Evolutionary conservation across 805 yeast genomes (phyloP), one percentile per base, ranked within the genome.

Genomic region (Saccharomyces eubayanus): DNA sequence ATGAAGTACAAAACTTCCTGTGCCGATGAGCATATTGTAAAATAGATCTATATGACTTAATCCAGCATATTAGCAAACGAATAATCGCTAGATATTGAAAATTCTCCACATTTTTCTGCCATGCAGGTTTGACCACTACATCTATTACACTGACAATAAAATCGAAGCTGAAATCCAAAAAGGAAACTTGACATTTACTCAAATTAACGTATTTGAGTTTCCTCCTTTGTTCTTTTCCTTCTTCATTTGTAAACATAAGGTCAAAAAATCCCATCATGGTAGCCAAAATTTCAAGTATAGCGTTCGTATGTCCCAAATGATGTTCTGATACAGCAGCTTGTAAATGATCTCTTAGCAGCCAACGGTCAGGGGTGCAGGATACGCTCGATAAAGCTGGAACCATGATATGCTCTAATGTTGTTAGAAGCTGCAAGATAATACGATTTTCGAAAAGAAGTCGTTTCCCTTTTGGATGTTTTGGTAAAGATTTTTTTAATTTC

Each of bases 61-160:
- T 62, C 86, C 86, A 83, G 54, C 78, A 76, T 16, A 80, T 68
- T 46, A 79, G 62, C 12, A 83, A 67, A 59, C 89, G 71, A 0
- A 80, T 24, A 69, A 59, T 28, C 74, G 79, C 52, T 71, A 62
- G n/a, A 64, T 52, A 48, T 41, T 55, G 51, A 8, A 24, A 49
- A 2, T 56, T 54, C 28, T 61, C 57, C 14, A 51, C 51, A 6
- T 57, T 50, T 8, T 51, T 55, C 16, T 20, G 46, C 60, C 63
- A 65, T 12, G 59, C 57, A 8, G 60, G 48, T 24, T 50, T 61
- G n/a, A 69, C 55, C n/a, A 67, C 62, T 2, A 61, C 47, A 10
- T 58, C 55, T 29, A 66, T 57, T 21, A 77, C 53, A 50, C 66
- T 65, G 6, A 67, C 62, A 16, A 77, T 57, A 51, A 62, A 76